phyloP scores from a whole-genome alignment of 1,284 basidiomycete species.

The Phellopilus nigrolimitatus region DNA sequence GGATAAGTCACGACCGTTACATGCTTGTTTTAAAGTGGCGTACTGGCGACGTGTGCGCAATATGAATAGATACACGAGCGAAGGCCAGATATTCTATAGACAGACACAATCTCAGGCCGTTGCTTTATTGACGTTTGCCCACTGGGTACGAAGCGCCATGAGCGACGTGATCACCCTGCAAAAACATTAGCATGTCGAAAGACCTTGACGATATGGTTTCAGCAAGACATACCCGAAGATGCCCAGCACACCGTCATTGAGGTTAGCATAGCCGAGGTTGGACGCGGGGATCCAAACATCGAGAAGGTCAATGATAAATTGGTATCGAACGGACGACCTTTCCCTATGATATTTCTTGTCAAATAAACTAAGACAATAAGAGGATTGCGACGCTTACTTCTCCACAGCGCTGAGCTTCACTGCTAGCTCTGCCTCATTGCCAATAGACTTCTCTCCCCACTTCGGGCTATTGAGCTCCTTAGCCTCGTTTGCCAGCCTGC shows the following conservation, averaged over 20 bases:
- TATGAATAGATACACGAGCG: neutral
- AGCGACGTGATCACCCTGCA: slow-evolving; percentile 55
- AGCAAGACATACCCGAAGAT: slow-evolving; percentile 64
- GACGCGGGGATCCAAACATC: slow-evolving; percentile 90
- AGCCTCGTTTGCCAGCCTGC: slow-evolving; percentile 55
- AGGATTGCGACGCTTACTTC: slow-evolving; percentile 38
- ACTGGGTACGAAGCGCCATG: slow-evolving; percentile 50
- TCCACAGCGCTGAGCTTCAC: slow-evolving; percentile 53
- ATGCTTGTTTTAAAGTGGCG: neutral
- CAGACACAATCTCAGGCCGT: slow-evolving; percentile 27
- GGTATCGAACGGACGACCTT: slow-evolving; percentile 60
- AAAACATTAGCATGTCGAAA: slow-evolving; percentile 6
- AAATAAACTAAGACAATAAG: slow-evolving; percentile 8
- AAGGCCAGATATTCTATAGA: too few relatives aligned
- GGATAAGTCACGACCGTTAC: neutral
- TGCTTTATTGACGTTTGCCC: slow-evolving; percentile 42
- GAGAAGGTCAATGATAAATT: slow-evolving; percentile 77
- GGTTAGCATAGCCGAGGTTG: slow-evolving; percentile 68
- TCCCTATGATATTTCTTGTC: slow-evolving; percentile 40
- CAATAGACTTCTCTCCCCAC: slow-evolving; percentile 58
- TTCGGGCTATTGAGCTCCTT: slow-evolving; percentile 44
- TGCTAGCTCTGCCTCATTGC: slow-evolving; percentile 64
- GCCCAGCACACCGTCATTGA: slow-evolving; percentile 87
- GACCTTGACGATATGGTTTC: slow-evolving; percentile 21
- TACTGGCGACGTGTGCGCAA: too few relatives aligned